phyloP scores from a whole-genome alignment of 2,329 filamentous ascomycete genomes.

The Pestalotiopsis sp. region DNA sequence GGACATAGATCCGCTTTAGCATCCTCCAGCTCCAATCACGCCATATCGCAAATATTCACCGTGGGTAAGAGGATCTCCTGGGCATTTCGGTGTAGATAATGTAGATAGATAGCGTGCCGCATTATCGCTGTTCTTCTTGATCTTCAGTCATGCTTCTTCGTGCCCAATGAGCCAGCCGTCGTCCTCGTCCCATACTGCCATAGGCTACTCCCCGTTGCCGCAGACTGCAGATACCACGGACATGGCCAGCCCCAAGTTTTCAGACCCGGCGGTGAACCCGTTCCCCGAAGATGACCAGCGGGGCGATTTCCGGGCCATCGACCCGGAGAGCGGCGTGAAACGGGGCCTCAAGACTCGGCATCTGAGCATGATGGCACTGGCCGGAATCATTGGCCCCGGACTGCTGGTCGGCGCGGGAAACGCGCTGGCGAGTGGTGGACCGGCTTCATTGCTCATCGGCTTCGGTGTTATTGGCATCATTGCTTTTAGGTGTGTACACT shows the following conservation, averaged over 20 bases:
- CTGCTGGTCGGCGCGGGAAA: conserved; percentile 73
- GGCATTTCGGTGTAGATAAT: background rate
- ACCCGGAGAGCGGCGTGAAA: conserved; percentile 63
- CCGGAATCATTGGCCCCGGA: conserved; percentile 68
- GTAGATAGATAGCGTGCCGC: background rate
- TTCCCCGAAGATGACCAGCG: conserved; percentile 5
- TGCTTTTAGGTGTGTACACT: conserved; percentile 41
- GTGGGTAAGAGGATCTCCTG: background rate
- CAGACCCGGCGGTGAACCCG: background rate
- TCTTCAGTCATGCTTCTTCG: background rate
- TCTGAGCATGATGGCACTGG: conserved; percentile 67
- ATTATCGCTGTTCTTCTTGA: background rate
- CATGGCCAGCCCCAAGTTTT: conserved; percentile 8
- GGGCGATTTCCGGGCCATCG: conserved; percentile 8
- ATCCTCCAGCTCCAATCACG: background rate
- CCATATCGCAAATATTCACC: conserved; percentile 5
- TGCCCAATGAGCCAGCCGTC: background rate
- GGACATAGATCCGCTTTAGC: background rate
- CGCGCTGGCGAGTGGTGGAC: conserved; percentile 69
- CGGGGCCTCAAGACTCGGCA: conserved; percentile 66
- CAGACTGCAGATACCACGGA: background rate
- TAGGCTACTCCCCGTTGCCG: background rate
- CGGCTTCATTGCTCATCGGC: conserved; percentile 72
- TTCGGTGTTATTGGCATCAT: conserved; percentile 74
- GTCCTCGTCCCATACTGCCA: background rate